These are phyloP conservation scores for Dioscorea cayenensis DNA, from an alignment of 116 monocot species.

Conservation along the genomic window DNA sequence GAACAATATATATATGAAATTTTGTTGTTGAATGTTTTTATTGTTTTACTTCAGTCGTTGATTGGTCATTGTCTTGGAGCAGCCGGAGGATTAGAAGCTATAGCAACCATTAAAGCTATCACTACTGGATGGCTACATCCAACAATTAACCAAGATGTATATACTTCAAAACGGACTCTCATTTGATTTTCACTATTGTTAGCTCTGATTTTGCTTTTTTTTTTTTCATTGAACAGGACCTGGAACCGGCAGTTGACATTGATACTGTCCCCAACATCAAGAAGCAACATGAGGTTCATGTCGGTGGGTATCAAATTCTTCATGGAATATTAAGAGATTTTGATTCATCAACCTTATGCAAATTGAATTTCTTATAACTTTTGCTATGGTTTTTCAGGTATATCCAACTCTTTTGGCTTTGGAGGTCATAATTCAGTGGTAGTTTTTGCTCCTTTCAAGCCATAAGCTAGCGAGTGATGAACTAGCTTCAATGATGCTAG, in stretches of 20 bases:
- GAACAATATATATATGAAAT: background rate
- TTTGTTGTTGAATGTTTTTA: background rate
- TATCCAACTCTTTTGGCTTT: conserved; percentile 49
- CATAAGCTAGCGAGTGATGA: background rate
- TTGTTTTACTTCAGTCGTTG: conserved; percentile 54
- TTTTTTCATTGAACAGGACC: conserved; percentile 32
- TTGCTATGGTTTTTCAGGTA: background rate
- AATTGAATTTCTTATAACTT: background rate
- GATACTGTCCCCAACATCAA: conserved; percentile 84
- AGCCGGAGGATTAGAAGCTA: conserved; percentile 85
- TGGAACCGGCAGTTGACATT: conserved; percentile 79
- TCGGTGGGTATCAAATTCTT: conserved; percentile 56
- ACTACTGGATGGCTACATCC: conserved; percentile 95
- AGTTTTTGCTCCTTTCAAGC: conserved; percentile 36
- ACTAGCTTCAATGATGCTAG: background rate
- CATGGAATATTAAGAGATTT: too few species aligned
- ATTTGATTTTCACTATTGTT: background rate
- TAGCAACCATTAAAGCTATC: conserved; percentile 88
- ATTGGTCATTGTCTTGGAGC: conserved; percentile 96
- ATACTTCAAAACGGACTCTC: background rate
- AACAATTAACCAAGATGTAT: conserved; percentile 87
- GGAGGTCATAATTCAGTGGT: conserved; percentile 44
- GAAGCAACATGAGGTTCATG: conserved; percentile 85
- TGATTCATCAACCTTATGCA: too few species aligned
- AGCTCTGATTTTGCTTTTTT: background rate